phyloP scores from a whole-genome alignment of 2,329 filamentous ascomycete species.

The Zasmidium citrigriseum region DNA sequence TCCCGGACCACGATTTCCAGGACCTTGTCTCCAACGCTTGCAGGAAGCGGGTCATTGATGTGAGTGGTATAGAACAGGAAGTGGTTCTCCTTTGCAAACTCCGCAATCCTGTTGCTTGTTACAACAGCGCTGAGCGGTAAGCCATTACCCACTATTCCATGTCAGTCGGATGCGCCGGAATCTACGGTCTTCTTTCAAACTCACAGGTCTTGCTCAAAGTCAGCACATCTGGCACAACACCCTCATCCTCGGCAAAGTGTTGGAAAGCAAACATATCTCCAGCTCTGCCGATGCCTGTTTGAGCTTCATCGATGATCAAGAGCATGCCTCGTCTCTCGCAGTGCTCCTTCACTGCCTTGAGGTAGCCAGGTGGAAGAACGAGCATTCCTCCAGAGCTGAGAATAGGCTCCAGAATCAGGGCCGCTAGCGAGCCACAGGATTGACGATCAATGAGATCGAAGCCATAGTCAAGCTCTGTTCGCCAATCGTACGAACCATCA shows the following conservation, averaged over 20 bases:
- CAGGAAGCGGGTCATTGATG: slow-evolving; percentile 34
- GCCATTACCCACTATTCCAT: slow-evolving; percentile 28
- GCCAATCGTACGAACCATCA: slow-evolving; percentile 66
- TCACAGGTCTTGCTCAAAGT: slow-evolving; percentile 31
- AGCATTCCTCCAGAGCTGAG: slow-evolving; percentile 62
- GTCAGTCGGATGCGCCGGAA: background rate
- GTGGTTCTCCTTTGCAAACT: slow-evolving; percentile 20
- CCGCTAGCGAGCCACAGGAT: slow-evolving; percentile 62
- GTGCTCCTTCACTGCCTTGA: slow-evolving; percentile 56
- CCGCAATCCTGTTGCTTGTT: slow-evolving; percentile 28
- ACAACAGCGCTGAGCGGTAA: slow-evolving; percentile 32
- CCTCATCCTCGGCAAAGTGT: slow-evolving; percentile 44
- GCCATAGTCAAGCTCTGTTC: slow-evolving; percentile 63
- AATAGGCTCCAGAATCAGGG: slow-evolving; percentile 64
- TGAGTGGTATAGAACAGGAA: slow-evolving; percentile 36
- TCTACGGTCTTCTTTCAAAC: background rate
- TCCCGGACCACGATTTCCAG: slow-evolving; percentile 35
- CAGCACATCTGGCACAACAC: slow-evolving; percentile 52
- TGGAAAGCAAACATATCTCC: slow-evolving; percentile 63
- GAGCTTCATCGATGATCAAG: slow-evolving; percentile 62
- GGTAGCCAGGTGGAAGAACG: slow-evolving; percentile 60
- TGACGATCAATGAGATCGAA: slow-evolving; percentile 63
- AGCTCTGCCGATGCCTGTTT: slow-evolving; percentile 58
- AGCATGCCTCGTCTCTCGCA: slow-evolving; percentile 59
- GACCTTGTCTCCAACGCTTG: slow-evolving; percentile 33